Evolutionary conservation across 2,329 filamentous ascomycete genomes (phyloP).

Genomic region (Cladosporium sp.): DNA sequence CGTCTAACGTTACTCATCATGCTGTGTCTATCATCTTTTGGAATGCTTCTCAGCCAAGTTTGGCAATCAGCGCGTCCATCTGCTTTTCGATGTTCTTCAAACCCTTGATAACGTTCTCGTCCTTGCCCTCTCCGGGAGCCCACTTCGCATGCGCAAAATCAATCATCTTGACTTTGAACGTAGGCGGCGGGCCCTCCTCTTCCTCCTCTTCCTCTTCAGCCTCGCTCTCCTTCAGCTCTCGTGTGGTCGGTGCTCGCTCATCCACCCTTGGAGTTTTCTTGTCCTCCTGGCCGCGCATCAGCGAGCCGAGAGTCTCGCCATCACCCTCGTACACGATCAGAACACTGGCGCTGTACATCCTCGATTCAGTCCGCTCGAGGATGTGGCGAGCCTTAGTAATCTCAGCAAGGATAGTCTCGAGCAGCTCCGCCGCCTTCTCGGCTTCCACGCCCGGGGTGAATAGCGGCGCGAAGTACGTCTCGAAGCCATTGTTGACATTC

Average conservation of each 20-base stretch:
- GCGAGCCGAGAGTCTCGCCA: slow-evolving; percentile 45
- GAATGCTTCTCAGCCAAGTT: slow-evolving; percentile 16
- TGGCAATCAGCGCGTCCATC: slow-evolving; percentile 26
- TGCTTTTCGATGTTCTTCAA: slow-evolving; percentile 38
- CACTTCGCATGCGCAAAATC: slow-evolving; percentile 93
- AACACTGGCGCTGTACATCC: slow-evolving; percentile 62
- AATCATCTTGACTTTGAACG: slow-evolving; percentile 80
- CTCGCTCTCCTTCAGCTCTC: slow-evolving; percentile 41
- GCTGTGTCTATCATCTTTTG: not conserved
- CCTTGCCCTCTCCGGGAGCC: slow-evolving; percentile 73
- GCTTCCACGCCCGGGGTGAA: slow-evolving; percentile 35
- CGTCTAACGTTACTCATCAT: not conserved
- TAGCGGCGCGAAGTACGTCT: slow-evolving; percentile 46
- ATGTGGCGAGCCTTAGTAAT: slow-evolving; percentile 44
- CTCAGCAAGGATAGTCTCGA: slow-evolving; percentile 37
- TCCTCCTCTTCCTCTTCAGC: slow-evolving; percentile 52
- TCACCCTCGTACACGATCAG: slow-evolving; percentile 63
- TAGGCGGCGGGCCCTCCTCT: slow-evolving; percentile 50
- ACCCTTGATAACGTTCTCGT: slow-evolving; percentile 80
- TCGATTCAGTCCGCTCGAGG: slow-evolving; percentile 56
- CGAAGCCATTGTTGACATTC: slow-evolving; percentile 53
- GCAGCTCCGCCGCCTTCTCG: slow-evolving; percentile 32
- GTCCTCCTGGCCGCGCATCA: slow-evolving; percentile 36
- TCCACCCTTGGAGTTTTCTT: slow-evolving; percentile 21
- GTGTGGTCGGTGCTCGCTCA: slow-evolving; percentile 24